Evolutionary conservation across 768 basidiomycete genomes (phyloP).

Genomic region (Suillus tomentosus): DNA sequence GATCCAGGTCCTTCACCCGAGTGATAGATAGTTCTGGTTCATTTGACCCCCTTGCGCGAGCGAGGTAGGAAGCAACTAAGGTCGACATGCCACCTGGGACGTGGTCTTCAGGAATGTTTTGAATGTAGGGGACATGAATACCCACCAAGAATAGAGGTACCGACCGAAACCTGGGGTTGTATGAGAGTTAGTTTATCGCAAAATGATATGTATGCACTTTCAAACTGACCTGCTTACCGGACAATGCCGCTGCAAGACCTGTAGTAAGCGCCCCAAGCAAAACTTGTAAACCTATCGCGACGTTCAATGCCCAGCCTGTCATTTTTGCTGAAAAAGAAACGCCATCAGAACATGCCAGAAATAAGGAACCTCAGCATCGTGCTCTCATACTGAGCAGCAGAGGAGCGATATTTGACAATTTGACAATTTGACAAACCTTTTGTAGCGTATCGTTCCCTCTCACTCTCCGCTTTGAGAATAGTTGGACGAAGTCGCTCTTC

Average conservation of each 20-base stretch:
- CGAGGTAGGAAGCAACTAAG: conserved; percentile 70
- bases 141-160: conserved; percentile 40
- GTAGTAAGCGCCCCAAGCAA: conserved; percentile 68
- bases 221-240: conserved; percentile 41
- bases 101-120: not conserved
- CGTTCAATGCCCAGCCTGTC: conserved; percentile 38
- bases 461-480: conserved; percentile 43
- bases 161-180: conserved; percentile 30
- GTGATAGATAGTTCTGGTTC: conserved; percentile 67
- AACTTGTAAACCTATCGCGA: conserved; percentile 65
- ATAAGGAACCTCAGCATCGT: too few species aligned
- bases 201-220: not conserved
- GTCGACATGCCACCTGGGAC: conserved; percentile 61
- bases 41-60: conserved; percentile 64
- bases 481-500: conserved; percentile 61
- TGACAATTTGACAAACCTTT: conserved; percentile 38
- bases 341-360: conserved; percentile 9
- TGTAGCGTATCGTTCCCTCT: conserved; percentile 46
- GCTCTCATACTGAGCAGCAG: conserved; percentile 10
- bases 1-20: conserved; percentile 61
- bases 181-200: not conserved
- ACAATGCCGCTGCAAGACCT: conserved; percentile 52
- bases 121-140: conserved; percentile 3
- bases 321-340: conserved; percentile 28
- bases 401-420: not conserved